phyloP scores from a whole-genome alignment of 2,329 filamentous ascomycete species.

The Nakataea oryzae region DNA sequence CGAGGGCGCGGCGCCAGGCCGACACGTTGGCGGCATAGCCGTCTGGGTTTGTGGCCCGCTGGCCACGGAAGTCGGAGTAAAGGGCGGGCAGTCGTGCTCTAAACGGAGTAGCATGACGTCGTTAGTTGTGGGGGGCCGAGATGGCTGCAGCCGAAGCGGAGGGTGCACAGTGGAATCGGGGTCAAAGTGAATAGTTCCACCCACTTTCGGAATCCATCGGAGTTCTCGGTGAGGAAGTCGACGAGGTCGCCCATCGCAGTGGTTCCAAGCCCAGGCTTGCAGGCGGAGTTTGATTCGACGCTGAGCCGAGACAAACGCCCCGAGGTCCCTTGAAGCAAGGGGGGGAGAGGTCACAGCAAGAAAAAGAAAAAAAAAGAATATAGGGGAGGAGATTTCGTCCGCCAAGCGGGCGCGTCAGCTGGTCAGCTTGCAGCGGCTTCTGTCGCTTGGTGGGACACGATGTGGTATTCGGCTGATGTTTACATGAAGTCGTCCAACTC shows the following conservation, averaged over 20 bases:
- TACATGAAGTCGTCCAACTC: background rate
- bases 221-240: conserved; percentile 11
- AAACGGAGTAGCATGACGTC: conserved; percentile 2
- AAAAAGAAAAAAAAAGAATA: background rate
- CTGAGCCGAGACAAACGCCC: background rate
- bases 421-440: background rate
- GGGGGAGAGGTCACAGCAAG: background rate
- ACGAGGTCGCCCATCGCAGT: conserved; percentile 6
- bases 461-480: background rate
- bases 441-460: background rate
- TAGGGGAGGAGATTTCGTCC: background rate
- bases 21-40: conserved; percentile 20
- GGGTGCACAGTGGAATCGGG: background rate
- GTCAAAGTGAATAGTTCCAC: background rate
- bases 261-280: background rate
- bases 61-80: conserved; percentile 16
- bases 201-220: conserved; percentile 11
- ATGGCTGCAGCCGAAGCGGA: background rate
- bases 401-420: too few species aligned
- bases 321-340: background rate
- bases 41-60: conserved; percentile 14
- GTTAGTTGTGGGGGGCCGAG: background rate
- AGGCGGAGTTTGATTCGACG: background rate
- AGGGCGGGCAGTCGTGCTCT: conserved; percentile 15
- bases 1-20: conserved; percentile 22